phyloP scores from a whole-genome alignment of 257 asterid genomes.

The Nyctanthes arbortristis region DNA sequence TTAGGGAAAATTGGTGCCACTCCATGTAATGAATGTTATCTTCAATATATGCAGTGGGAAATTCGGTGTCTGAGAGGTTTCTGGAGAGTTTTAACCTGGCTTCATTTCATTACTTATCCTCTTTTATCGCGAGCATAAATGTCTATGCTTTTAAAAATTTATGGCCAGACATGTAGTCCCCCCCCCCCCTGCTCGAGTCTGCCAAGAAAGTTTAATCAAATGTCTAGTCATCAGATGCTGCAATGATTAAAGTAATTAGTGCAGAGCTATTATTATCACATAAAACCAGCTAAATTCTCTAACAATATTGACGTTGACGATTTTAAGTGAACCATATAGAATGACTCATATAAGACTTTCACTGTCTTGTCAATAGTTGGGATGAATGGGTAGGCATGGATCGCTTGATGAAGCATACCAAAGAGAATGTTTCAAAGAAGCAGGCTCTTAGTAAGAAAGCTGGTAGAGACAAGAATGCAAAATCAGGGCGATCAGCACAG shows the following conservation, averaged over 20 bases:
- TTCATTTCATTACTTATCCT: too few relatives aligned
- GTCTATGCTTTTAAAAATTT: too few relatives aligned
- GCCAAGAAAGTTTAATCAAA: too few relatives aligned
- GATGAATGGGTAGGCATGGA: conserved; percentile 78
- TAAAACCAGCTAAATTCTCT: neutral
- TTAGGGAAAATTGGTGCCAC: too few relatives aligned
- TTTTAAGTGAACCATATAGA: neutral
- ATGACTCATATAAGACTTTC: neutral
- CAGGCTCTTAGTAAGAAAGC: conserved; percentile 45
- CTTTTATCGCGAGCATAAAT: too few relatives aligned
- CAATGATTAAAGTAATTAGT: neutral
- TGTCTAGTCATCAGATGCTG: neutral
- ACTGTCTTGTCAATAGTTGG: conserved; percentile 50
- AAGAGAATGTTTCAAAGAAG: conserved; percentile 57
- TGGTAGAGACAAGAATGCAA: conserved; percentile 41
- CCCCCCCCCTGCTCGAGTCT: too few relatives aligned
- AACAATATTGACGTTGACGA: neutral
- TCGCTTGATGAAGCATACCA: conserved; percentile 55
- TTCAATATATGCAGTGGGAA: too few relatives aligned
- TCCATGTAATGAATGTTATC: too few relatives aligned
- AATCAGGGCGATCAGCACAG: conserved; percentile 40
- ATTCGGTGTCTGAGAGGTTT: too few relatives aligned
- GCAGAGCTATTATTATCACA: neutral
- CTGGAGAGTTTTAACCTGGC: too few relatives aligned
- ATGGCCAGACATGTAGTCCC: too few relatives aligned